phyloP scores from a whole-genome alignment of 495 filamentous ascomycete species.

The Hypoxylon fragiforme region DNA sequence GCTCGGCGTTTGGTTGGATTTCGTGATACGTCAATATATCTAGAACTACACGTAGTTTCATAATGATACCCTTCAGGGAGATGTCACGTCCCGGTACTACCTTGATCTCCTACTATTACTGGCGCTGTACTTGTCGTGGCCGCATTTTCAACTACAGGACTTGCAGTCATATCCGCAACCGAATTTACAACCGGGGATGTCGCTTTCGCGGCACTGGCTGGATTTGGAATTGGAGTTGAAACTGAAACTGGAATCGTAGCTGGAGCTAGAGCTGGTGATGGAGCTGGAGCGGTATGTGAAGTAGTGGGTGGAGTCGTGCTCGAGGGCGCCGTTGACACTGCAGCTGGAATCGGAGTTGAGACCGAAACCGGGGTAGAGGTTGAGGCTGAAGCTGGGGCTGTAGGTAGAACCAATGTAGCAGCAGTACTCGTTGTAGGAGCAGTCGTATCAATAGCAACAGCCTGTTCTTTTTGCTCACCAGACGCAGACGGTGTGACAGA shows the following conservation, averaged over 20 bases:
- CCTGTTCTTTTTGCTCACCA: conserved; percentile 2
- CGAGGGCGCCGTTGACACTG: not conserved
- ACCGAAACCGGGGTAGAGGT: not conserved
- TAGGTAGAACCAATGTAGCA: not conserved
- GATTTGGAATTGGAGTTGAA: no score
- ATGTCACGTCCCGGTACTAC: conserved; percentile 13
- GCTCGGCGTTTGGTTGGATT: conserved; percentile 28
- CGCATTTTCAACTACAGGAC: not conserved
- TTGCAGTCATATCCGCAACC: not conserved
- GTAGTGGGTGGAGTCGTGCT: not conserved
- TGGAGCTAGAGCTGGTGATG: not conserved
- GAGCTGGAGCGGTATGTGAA: not conserved
- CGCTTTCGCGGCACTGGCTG: no score
- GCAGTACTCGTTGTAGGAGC: not conserved
- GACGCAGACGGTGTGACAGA: not conserved
- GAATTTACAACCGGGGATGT: no score
- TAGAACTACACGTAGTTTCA: conserved; percentile 22
- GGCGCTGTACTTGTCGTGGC: conserved; percentile 1
- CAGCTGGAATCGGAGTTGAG: not conserved
- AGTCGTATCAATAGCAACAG: not conserved
- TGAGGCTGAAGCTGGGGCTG: not conserved
- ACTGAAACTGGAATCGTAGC: not conserved
- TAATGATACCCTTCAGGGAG: conserved; percentile 31
- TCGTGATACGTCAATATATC: conserved; percentile 15
- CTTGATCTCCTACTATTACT: conserved; percentile 13